Percentiles rank a stretch among this genome's conserved stretches.
Evolutionary conservation across 768 basidiomycete genomes (phyloP).

Genomic region (Boletus rubropictus): DNA sequence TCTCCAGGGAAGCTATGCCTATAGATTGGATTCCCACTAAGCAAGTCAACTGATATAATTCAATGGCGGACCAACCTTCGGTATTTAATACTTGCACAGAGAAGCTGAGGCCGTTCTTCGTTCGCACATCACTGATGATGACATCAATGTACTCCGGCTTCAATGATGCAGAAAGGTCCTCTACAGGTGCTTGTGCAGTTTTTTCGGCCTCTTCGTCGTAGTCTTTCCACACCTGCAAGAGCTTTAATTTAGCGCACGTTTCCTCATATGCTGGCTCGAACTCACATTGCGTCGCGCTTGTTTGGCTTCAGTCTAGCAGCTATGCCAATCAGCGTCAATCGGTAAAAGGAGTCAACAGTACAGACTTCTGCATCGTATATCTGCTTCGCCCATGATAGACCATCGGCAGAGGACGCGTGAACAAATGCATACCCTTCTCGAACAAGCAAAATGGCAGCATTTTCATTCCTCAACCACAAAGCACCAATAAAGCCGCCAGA

Average conservation of each 20-base stretch:
- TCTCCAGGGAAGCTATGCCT: constrained; percentile 91
- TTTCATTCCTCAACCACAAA: constrained; percentile 79
- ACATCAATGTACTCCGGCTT: constrained; percentile 88
- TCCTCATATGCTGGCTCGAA: constrained; percentile 1
- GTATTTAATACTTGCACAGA: constrained; percentile 92
- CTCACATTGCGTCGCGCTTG: constrained; percentile 68
- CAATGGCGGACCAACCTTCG: constrained; percentile 54
- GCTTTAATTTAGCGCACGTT: background rate
- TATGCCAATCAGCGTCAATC: constrained; percentile 2
- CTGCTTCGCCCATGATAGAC: constrained; percentile 71
- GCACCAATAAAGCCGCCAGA: constrained; percentile 93
- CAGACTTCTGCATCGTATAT: constrained; percentile 79
- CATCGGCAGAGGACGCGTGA: constrained; percentile 83
- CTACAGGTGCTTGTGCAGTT: constrained; percentile 42
- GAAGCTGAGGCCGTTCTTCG: constrained; percentile 70
- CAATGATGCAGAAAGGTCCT: constrained; percentile 47
- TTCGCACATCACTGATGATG: constrained; percentile 83
- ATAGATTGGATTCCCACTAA: constrained; percentile 1
- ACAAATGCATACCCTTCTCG: constrained; percentile 86
- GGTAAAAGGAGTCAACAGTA: constrained; percentile 2
- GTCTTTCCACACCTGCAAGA: constrained; percentile 73
- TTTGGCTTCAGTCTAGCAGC: constrained; percentile 73
- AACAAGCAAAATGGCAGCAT: constrained; percentile 77
- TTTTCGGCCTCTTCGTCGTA: constrained; percentile 72
- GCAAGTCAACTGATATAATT: background rate